Conservation (phyloP, 2,329 filamentous ascomycete genomes). For the Coniella lustricola region DNA sequence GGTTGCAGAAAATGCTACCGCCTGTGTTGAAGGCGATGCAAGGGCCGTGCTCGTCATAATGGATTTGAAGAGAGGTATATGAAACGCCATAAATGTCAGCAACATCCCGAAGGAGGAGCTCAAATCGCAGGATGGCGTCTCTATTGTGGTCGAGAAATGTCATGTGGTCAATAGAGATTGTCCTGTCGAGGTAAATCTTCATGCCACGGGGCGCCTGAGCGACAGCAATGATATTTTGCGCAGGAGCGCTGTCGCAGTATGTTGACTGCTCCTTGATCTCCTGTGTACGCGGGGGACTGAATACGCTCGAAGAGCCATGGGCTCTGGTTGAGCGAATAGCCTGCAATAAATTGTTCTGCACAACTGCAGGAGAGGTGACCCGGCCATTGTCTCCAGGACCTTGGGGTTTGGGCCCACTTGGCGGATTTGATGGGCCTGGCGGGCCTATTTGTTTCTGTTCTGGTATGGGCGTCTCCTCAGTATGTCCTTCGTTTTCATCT, state of each 20-base stretch:
- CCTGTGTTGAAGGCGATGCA: slow-evolving; percentile 90
- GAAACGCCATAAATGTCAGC: slow-evolving; percentile 66
- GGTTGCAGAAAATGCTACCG: slow-evolving; percentile 89
- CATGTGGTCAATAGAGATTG: slow-evolving; percentile 39
- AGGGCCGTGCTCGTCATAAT: slow-evolving; percentile 69
- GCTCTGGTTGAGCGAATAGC: slow-evolving; percentile 74
- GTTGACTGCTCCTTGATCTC: slow-evolving; percentile 74
- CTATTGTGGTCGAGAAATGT: slow-evolving; percentile 56
- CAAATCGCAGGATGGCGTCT: slow-evolving; percentile 61
- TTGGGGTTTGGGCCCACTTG: too few species aligned
- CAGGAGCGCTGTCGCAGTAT: slow-evolving; percentile 75
- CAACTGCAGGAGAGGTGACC: slow-evolving; percentile 52
- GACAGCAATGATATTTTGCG: slow-evolving; percentile 64
- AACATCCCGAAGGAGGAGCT: slow-evolving; percentile 60
- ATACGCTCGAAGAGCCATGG: slow-evolving; percentile 67
- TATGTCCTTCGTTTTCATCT: slow-evolving; percentile 34
- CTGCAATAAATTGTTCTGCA: slow-evolving; percentile 66
- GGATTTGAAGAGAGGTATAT: slow-evolving; percentile 69
- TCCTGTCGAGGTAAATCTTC: slow-evolving; percentile 63
- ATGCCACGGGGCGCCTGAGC: slow-evolving; percentile 65
- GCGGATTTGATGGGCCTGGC: slow-evolving; percentile 6
- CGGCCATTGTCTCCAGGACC: slow-evolving; percentile 37
- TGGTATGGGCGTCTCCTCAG: slow-evolving; percentile 21
- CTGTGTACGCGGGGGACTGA: slow-evolving; percentile 62
- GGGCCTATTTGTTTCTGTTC: slow-evolving; percentile 1